Evolutionary conservation across 2,329 filamentous ascomycete species (phyloP).

Genomic region (Aureobasidium namibiae): DNA sequence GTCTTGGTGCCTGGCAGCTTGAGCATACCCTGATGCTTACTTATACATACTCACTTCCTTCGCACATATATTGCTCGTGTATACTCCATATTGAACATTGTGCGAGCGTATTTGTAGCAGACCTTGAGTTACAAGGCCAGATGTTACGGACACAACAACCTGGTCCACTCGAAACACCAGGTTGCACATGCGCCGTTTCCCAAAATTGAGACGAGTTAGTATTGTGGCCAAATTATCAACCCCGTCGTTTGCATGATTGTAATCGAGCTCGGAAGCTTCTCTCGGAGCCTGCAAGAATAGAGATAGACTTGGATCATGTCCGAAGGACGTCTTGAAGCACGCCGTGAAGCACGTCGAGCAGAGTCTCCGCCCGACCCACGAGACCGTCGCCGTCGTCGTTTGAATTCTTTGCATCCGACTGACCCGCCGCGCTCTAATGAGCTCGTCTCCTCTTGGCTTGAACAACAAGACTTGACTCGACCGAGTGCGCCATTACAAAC

Average conservation of each 20-base stretch:
- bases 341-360: constrained; percentile 6
- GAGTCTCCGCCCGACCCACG: background rate
- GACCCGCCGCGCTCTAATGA: background rate
- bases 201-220: background rate
- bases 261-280: background rate
- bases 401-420: background rate
- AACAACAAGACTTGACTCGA: background rate
- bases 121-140: background rate
- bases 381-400: background rate
- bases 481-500: background rate
- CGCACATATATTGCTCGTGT: background rate
- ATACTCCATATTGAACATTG: background rate
- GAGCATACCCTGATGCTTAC: background rate
- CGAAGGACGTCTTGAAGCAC: background rate
- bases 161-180: background rate
- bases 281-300: background rate
- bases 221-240: background rate
- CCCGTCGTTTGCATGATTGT: background rate
- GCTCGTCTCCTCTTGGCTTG: background rate
- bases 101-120: background rate
- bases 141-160: background rate
- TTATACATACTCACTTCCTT: background rate
- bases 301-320: background rate
- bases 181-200: background rate
- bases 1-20: background rate